Conservation (phyloP, 257 asterid species). For the Voacanga thouarsii region DNA sequence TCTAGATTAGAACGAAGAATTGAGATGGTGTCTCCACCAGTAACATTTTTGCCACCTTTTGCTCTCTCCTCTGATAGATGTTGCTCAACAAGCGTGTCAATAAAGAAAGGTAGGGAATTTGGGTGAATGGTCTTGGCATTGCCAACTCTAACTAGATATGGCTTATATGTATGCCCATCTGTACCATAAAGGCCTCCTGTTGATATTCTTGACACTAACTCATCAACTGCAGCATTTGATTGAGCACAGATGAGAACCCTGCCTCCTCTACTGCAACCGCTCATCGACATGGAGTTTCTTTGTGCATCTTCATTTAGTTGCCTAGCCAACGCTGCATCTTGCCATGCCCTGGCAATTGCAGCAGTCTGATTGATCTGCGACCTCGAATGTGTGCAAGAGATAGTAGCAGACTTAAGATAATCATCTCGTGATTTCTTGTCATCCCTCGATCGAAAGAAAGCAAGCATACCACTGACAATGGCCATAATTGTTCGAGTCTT, state of each 20-base stretch:
- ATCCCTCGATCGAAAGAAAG: constrained; percentile 52
- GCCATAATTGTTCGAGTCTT: constrained; percentile 92
- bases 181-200: constrained; percentile 73
- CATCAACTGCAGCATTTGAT: constrained; percentile 99
- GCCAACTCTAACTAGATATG: constrained; percentile 97
- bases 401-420: constrained; percentile 29
- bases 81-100: constrained; percentile 87
- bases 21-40: constrained; percentile 43
- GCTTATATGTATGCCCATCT: constrained; percentile 72
- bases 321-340: constrained; percentile 93
- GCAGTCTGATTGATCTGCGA: constrained; percentile 60
- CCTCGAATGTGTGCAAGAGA: constrained; percentile 40
- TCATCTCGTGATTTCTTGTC: constrained; percentile 41
- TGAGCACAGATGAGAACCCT: constrained; percentile 96
- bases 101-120: constrained; percentile 80
- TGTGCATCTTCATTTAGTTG: constrained; percentile 54
- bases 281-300: constrained; percentile 34
- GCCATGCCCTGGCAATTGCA: constrained; percentile 97
- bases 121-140: constrained; percentile 85
- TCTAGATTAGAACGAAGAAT: constrained; percentile 68
- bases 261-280: constrained; percentile 49
- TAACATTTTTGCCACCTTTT: constrained; percentile 43
- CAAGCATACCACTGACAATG: constrained; percentile 81
- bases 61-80: constrained; percentile 61
- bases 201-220: constrained; percentile 80